Base-by-base conservation (phyloP, 371 early-diverging fungal species). In the Rhizopus microsporus region DNA sequence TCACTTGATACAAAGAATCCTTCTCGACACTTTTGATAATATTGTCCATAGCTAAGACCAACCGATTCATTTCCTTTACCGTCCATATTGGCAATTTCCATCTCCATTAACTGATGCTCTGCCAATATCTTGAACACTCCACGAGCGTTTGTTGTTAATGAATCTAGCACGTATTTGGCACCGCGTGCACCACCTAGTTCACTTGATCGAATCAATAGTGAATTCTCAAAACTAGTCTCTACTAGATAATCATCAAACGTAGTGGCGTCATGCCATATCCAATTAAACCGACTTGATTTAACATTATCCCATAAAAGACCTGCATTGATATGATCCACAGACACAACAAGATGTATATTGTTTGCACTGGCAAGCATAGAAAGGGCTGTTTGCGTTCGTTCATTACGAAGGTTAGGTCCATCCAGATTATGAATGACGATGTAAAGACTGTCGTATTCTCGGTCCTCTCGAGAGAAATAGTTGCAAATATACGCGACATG, bases 351-450 rank as follows among this genome's bases (percentile, higher is more conserved):
- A 45, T 87, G 86, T 15, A 97, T 81, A 42, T 81, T 69, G 5
- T 86, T 83, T 48, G 78, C 77, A 10, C 74, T 70, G 0, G 93
- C 91, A 3, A 97, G 72, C 40, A 76, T 68, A 0, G 88, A 74
- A 16, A 95, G 71, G 5, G 85, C 80, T 0, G 75, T 63, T 63
- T 93, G 94, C 3, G 79, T 66, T 13, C 77, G 78, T 43, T 89
- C 90, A 38, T 83, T 83, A 3, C 94, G 87, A n/a, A 98, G 68
- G 16, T 77, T 77, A n/a, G 79, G 60, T 0, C 94, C 97, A 59
- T 98, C 97, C 56, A 98, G 87, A 62, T 92, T 94, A 74, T 96
- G 94, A n/a, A 96, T 69, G 10, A 95, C 60, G 4, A 97, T 57
- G 61, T 86, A 92, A 31, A 95, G 57, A 12, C 71, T 68, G 31